These are phyloP conservation scores for Vitis rotundifolia DNA, from an alignment of 164 flowering plant species.

Conservation along the genomic window DNA sequence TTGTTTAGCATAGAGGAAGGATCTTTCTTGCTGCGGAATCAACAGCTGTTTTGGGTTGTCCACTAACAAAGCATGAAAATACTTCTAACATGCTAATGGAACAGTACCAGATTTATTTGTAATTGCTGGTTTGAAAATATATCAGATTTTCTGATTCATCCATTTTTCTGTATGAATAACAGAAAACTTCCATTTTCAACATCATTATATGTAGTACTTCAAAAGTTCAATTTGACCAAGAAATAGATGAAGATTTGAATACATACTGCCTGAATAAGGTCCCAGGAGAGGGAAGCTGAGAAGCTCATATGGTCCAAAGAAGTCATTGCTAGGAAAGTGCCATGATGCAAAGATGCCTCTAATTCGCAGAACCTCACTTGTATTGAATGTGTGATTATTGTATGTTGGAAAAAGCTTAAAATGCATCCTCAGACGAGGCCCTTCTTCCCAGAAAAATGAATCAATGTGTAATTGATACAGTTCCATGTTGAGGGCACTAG, in stretches of 20 bases:
- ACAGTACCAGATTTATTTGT: too few relatives aligned
- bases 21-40: too few relatives aligned
- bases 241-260: neutral
- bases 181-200: neutral
- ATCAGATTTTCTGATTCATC: neutral
- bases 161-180: neutral
- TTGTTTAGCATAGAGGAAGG: neutral
- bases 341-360: slow-evolving; percentile 47
- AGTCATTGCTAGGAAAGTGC: slow-evolving; percentile 39
- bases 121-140: neutral
- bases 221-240: neutral
- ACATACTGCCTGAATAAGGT: slow-evolving; percentile 57
- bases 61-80: too few relatives aligned
- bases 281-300: slow-evolving; percentile 70
- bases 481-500: slow-evolving; percentile 39
- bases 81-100: too few relatives aligned
- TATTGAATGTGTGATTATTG: slow-evolving; percentile 34
- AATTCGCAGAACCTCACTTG: slow-evolving; percentile 57
- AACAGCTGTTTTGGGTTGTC: too few relatives aligned
- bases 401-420: slow-evolving; percentile 56
- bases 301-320: slow-evolving; percentile 84
- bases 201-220: neutral
- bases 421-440: slow-evolving; percentile 71
- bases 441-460: slow-evolving; percentile 57
- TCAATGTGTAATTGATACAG: slow-evolving; percentile 48